Evolutionary conservation across 768 basidiomycete species (phyloP).

Genomic region (Sarcomyxa edulis): DNA sequence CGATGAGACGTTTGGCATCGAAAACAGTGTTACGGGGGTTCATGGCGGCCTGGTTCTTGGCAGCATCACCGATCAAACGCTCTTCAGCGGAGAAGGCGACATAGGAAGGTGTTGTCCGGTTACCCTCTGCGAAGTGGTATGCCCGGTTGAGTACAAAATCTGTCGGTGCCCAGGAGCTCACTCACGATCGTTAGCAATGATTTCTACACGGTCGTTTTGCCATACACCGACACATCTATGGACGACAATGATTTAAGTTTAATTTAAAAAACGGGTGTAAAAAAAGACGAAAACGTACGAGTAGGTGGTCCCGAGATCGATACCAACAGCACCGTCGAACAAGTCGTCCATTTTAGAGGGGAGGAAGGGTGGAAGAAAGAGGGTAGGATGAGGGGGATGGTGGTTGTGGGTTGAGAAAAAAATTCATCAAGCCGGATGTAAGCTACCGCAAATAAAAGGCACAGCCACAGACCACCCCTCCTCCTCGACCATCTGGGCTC

Average conservation of each 20-base stretch:
- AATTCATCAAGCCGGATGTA: slow-evolving; percentile 8
- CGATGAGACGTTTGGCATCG: slow-evolving; percentile 97
- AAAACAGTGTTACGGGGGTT: slow-evolving; percentile 97
- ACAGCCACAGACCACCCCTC: slow-evolving; percentile 33
- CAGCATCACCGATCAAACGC: slow-evolving; percentile 98
- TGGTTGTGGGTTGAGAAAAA: slow-evolving; percentile 34
- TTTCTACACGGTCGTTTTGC: slow-evolving; percentile 99
- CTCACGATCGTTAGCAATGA: slow-evolving; percentile 83
- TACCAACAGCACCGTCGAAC: slow-evolving; percentile 91
- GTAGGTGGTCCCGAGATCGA: slow-evolving; percentile 91
- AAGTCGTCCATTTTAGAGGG: slow-evolving; percentile 78
- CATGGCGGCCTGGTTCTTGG: slow-evolving; percentile 98
- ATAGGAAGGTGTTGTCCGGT: slow-evolving; percentile 94
- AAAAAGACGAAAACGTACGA: slow-evolving; percentile 48
- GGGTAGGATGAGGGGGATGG: too few species aligned
- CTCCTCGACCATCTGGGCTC: slow-evolving; percentile 6
- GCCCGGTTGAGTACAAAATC: not conserved
- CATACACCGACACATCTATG: slow-evolving; percentile 96
- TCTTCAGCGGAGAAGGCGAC: slow-evolving; percentile 93
- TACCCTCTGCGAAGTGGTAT: slow-evolving; percentile 44
- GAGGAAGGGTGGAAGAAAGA: slow-evolving; percentile 25
- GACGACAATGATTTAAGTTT: slow-evolving; percentile 11
- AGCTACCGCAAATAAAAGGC: slow-evolving; percentile 51
- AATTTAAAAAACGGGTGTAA: slow-evolving; percentile 6
- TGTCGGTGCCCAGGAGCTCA: not conserved